Percentiles rank a stretch among this genome's conserved stretches.
Evolutionary conservation across 2,329 filamentous ascomycete species (phyloP).

Genomic region (Paracoccidioides brasiliensis): DNA sequence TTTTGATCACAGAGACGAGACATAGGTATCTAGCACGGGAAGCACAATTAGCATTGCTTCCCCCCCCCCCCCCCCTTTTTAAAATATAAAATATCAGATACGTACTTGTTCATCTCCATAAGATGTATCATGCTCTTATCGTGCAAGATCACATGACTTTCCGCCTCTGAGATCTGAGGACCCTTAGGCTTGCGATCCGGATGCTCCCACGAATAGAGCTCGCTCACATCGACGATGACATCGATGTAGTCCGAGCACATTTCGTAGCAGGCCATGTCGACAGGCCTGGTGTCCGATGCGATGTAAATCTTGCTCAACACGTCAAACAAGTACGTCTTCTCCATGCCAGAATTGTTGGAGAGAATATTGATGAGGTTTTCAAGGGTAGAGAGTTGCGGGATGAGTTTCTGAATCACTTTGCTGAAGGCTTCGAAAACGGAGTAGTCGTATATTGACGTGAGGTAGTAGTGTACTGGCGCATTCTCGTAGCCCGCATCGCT

Average conservation of each 20-base stretch:
- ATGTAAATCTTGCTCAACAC: slow-evolving; percentile 98
- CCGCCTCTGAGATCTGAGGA: slow-evolving; percentile 41
- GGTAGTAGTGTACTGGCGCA: slow-evolving; percentile 83
- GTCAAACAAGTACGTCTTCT: slow-evolving; percentile 97
- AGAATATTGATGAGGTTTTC: slow-evolving; percentile 91
- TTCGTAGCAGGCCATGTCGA: slow-evolving; percentile 92
- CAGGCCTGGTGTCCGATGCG: slow-evolving; percentile 82
- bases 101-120: slow-evolving; percentile 54
- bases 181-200: slow-evolving; percentile 29
- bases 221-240: slow-evolving; percentile 91
- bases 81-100: background rate
- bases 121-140: slow-evolving; percentile 51
- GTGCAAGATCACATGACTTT: slow-evolving; percentile 50
- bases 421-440: slow-evolving; percentile 97
- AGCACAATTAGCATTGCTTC: slow-evolving; percentile 8
- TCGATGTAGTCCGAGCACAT: slow-evolving; percentile 98
- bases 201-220: slow-evolving; percentile 73
- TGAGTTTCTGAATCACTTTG: slow-evolving; percentile 95
- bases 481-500: slow-evolving; percentile 89
- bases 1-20: slow-evolving; percentile 51
- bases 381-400: slow-evolving; percentile 81
- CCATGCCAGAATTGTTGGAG: slow-evolving; percentile 84
- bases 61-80: background rate
- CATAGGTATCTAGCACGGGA: slow-evolving; percentile 42
- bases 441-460: slow-evolving; percentile 97